These are phyloP conservation scores for Verticillium dahliae DNA, from an alignment of 2,329 filamentous ascomycete genomes.

Conservation along the genomic window DNA sequence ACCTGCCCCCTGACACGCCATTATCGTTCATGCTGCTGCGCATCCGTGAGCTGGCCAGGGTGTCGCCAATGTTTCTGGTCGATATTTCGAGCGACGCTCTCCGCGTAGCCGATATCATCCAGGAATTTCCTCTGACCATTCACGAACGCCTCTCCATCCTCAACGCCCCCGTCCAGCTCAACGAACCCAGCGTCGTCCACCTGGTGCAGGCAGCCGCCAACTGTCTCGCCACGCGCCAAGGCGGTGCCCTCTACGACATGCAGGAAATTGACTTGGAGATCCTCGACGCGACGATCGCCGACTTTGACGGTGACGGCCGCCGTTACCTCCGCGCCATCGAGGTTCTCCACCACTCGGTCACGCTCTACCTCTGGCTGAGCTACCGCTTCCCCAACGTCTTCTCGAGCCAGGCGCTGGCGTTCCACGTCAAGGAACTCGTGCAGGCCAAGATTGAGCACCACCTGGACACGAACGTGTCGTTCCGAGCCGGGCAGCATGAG, in stretches of 20 bases:
- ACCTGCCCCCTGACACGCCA: constrained; percentile 75
- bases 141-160: constrained; percentile 71
- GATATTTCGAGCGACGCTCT: constrained; percentile 51
- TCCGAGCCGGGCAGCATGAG: constrained; percentile 21
- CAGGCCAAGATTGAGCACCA: constrained; percentile 68
- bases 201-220: constrained; percentile 60
- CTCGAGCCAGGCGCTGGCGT: constrained; percentile 64
- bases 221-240: constrained; percentile 60
- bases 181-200: constrained; percentile 35
- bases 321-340: constrained; percentile 66
- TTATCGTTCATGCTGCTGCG: constrained; percentile 77
- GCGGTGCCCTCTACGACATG: constrained; percentile 67
- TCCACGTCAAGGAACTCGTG: constrained; percentile 70
- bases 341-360: constrained; percentile 70
- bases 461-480: constrained; percentile 29
- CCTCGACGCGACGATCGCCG: constrained; percentile 55
- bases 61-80: constrained; percentile 64
- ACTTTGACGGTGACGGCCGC: constrained; percentile 8
- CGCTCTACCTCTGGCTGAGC: constrained; percentile 87
- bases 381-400: constrained; percentile 84
- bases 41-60: constrained; percentile 60
- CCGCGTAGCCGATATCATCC: constrained; percentile 66
- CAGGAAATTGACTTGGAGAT: constrained; percentile 63
- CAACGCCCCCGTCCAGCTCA: constrained; percentile 58
- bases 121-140: constrained; percentile 63